A percentile compares a stretch with the other conserved stretches of the same genome.
These are phyloP conservation scores for Medicago ruthenica DNA, from an alignment of 306 rosid species.

Conservation along the genomic window DNA sequence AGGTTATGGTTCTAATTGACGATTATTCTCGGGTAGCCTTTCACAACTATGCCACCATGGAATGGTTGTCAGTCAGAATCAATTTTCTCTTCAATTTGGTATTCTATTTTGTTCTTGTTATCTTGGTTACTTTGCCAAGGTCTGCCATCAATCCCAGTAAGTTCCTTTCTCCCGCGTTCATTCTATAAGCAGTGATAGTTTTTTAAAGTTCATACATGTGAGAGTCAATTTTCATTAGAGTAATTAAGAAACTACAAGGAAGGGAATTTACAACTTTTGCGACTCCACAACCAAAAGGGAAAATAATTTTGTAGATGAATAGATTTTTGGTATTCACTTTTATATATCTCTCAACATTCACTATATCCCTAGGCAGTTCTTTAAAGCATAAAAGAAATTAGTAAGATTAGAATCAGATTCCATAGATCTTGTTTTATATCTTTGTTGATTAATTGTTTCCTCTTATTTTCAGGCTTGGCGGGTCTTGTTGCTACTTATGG, in stretches of 20 bases:
- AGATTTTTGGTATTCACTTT: too few relatives aligned
- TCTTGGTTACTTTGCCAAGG: constrained; percentile 73
- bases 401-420: too few relatives aligned
- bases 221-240: not conserved
- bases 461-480: constrained; percentile 70
- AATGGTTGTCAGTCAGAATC: constrained; percentile 81
- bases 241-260: too few relatives aligned
- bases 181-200: not conserved
- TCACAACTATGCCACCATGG: constrained; percentile 83
- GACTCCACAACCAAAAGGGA: too few relatives aligned
- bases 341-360: too few relatives aligned
- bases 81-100: constrained; percentile 79
- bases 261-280: too few relatives aligned
- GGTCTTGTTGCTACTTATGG: constrained; percentile 87
- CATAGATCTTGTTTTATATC: not conserved
- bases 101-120: constrained; percentile 64
- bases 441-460: constrained; percentile 13
- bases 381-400: too few relatives aligned
- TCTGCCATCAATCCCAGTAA: constrained; percentile 81
- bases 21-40: constrained; percentile 77
- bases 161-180: constrained; percentile 37
- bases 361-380: too few relatives aligned
- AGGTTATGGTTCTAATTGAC: constrained; percentile 56
- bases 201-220: constrained; percentile 30
- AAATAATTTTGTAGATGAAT: too few relatives aligned